phyloP scores from a whole-genome alignment of 306 rosid genomes.

The Sophora flavescens region DNA sequence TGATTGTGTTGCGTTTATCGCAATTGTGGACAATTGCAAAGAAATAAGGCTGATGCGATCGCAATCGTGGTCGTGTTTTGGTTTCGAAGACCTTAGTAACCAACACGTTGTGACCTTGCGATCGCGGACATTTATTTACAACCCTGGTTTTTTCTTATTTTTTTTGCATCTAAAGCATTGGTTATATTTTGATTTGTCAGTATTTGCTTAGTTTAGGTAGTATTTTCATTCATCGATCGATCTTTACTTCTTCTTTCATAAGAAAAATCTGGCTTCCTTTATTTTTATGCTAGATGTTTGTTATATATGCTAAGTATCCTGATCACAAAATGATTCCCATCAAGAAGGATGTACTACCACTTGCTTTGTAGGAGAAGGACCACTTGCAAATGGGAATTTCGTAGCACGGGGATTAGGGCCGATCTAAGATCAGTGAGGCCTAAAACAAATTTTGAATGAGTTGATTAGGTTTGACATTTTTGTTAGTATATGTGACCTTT shows the following conservation, averaged over 20 bases:
- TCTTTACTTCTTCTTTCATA: not conserved
- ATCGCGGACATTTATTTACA: too few species aligned
- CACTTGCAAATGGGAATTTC: conserved; percentile 36
- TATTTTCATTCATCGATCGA: not conserved
- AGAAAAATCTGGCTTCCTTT: conserved; percentile 2
- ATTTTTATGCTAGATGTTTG: not conserved
- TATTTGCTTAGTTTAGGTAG: not conserved
- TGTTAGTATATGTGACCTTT: too few species aligned
- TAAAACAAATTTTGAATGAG: too few species aligned
- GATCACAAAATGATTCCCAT: conserved; percentile 29
- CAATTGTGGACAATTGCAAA: too few species aligned
- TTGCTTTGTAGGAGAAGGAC: conserved; percentile 34
- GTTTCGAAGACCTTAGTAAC: too few species aligned
- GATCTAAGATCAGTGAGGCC: too few species aligned
- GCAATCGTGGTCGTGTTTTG: too few species aligned
- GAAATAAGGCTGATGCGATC: too few species aligned
- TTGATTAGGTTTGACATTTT: too few species aligned
- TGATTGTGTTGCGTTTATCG: too few species aligned
- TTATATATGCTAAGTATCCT: not conserved
- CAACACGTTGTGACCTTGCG: too few species aligned
- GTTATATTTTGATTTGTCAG: not conserved
- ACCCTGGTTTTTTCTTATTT: not conserved
- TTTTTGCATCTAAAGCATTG: not conserved
- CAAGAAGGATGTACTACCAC: conserved; percentile 20
- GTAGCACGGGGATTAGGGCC: conserved; percentile 32